A percentile compares a stretch with the other conserved stretches of the same genome.
Conservation (phyloP, 139 green algal genomes). For the Chlamydomonas sp. region DNA sequence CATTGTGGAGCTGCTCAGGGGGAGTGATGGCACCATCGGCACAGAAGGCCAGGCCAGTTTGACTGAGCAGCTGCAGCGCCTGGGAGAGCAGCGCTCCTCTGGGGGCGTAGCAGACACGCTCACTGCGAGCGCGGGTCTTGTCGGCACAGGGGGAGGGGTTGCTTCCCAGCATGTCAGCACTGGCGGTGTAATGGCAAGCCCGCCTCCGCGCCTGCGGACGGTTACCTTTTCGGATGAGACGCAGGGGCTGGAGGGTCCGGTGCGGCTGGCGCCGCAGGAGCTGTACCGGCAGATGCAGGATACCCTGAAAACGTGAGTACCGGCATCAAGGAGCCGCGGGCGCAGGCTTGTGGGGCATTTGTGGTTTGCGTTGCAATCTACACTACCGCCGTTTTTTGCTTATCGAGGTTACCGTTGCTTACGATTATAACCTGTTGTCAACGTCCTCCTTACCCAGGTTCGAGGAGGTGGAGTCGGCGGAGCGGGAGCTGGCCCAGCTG, state of each 20-base stretch:
- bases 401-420: background rate
- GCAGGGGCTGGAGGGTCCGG: background rate
- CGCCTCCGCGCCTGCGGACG: constrained; percentile 1
- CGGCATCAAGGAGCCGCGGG: background rate
- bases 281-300: constrained; percentile 39
- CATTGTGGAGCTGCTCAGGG: too few relatives aligned
- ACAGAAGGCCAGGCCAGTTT: background rate
- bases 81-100: background rate
- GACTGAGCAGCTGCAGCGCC: background rate
- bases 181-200: constrained; percentile 17
- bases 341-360: background rate
- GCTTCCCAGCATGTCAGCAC: too few relatives aligned
- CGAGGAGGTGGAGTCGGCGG: constrained; percentile 43
- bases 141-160: too few relatives aligned
- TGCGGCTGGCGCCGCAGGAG: constrained; percentile 26
- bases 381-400: background rate
- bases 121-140: background rate
- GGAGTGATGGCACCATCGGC: too few relatives aligned
- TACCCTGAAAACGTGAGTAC: constrained; percentile 33
- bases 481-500: constrained; percentile 42
- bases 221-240: constrained; percentile 27
- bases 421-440: background rate
- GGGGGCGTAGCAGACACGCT: background rate
- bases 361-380: constrained; percentile 23
- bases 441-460: constrained; percentile 14